phyloP scores from a whole-genome alignment of 768 basidiomycete species.

The Strobilomyces confusus region DNA sequence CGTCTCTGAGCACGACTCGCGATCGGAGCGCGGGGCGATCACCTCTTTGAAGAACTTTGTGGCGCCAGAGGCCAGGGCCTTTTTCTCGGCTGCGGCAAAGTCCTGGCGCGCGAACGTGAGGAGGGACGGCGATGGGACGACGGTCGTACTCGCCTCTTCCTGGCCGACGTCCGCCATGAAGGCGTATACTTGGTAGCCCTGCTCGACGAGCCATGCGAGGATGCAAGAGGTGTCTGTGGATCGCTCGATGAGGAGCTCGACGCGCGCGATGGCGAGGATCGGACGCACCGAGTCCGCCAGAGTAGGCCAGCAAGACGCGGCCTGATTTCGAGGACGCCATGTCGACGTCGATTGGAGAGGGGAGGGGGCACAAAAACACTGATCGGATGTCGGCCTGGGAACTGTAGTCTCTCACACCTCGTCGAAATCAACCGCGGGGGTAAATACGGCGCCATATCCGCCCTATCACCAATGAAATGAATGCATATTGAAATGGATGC shows the following conservation, averaged over 20 bases:
- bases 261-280: background rate
- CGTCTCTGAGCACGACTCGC: background rate
- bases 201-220: slow-evolving; percentile 97
- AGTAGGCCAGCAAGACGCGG: slow-evolving; percentile 95
- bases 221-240: slow-evolving; percentile 92
- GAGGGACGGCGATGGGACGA: background rate
- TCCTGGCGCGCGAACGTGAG: slow-evolving; percentile 49
- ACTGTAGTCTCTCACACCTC: no score
- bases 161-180: slow-evolving; percentile 97
- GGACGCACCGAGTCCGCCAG: slow-evolving; percentile 88
- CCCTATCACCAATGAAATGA: no score
- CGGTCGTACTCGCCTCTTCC: slow-evolving; percentile 57
- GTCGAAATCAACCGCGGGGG: no score
- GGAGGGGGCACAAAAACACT: background rate
- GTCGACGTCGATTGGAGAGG: background rate
- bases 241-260: slow-evolving; percentile 6
- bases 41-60: slow-evolving; percentile 91
- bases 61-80: slow-evolving; percentile 90
- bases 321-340: slow-evolving; percentile 45
- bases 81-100: slow-evolving; percentile 85
- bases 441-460: no score
- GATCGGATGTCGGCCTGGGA: background rate
- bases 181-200: slow-evolving; percentile 94
- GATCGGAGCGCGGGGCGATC: background rate
- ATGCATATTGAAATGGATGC: no score